Percentiles rank a stretch among this genome's conserved stretches.
Evolutionary conservation across 176 grass and related monocot species (phyloP).

Genomic region (Triticum urartu): DNA sequence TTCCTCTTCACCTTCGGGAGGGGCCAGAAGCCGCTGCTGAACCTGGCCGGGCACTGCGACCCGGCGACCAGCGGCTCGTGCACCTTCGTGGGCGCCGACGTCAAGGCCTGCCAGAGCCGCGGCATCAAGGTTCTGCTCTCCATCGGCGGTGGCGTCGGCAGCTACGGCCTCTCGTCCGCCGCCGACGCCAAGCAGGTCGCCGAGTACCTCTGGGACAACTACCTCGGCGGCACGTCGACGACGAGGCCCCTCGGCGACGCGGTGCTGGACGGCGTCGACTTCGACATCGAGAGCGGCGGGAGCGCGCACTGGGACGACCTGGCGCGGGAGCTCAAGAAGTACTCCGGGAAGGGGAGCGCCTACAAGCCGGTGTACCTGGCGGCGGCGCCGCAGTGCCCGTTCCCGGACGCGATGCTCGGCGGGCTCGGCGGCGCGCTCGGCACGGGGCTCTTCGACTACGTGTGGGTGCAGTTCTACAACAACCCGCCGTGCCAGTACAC

Average conservation of each 20-base stretch:
- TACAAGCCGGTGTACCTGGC: constrained; percentile 34
- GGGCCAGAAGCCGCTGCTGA: constrained; percentile 63
- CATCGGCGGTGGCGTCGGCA: constrained; percentile 59
- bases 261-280: constrained; percentile 71
- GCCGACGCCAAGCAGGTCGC: constrained; percentile 49
- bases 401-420: constrained; percentile 64
- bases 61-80: constrained; percentile 50
- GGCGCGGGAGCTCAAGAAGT: constrained; percentile 43
- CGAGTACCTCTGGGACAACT: constrained; percentile 69
- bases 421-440: constrained; percentile 41
- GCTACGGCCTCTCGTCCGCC: constrained; percentile 49
- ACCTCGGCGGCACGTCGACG: constrained; percentile 44
- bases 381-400: constrained; percentile 75
- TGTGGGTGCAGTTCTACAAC: constrained; percentile 96
- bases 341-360: not conserved
- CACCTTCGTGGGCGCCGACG: constrained; percentile 41
- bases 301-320: constrained; percentile 66
- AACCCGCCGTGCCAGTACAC: constrained; percentile 63
- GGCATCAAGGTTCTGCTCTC: constrained; percentile 81
- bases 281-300: constrained; percentile 73
- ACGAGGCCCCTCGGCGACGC: constrained; percentile 62
- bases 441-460: constrained; percentile 72
- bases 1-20: constrained; percentile 75
- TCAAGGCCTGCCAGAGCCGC: constrained; percentile 52
- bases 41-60: constrained; percentile 82